Base-by-base conservation (phyloP, 2,329 filamentous ascomycete species). In the Calycina marina region DNA sequence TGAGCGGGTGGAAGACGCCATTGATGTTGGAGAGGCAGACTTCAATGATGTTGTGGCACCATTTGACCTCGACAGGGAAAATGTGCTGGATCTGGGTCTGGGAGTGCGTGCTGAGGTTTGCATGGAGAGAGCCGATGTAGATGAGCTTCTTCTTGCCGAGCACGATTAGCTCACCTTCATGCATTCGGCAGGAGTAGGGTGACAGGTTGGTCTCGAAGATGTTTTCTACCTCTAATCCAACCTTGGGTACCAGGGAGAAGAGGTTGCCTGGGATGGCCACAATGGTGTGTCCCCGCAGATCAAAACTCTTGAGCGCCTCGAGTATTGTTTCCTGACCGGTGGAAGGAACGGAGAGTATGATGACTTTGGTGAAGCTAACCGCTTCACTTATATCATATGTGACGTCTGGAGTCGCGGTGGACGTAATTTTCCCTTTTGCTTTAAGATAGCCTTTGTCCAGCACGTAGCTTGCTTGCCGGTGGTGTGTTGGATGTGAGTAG, bases 1-100 rank as follows among this genome's bases (percentile, higher is more conserved):
- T 41, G 9, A 41, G 25, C 6, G 39, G 39, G 28, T 41, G 39
- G 17, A 41, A 41, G n/a, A 39, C 39, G 5, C 39, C 39, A n/a
- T 41, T 41, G 15, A 41, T 36, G 14, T 41, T 41, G 4, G 31
- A 34, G 11, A 41, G 28, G 14, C 22, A 41, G 26, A 39, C 39
- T 14, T 41, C 36, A 4, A 41, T 13, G 12, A 41, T 24, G 14
- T 36, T 39, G 18, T 15, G 16, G 25, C 39, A 32, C 39, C 39
- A 41, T 18, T 25, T 25, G 5, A 41, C 28, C 9, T 33, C 18
- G 22, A 34, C 25, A 1, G 36, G 28, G 9, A 41, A 41, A 3
- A 41, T 38, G 3, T 14, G 10, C 8, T 31, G 27, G 9, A 35
- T 25, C 15, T 26, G 16, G 4, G 13, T 11, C 8, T n/a, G 20